A percentile compares a stretch with the other conserved stretches of the same genome.
Evolutionary conservation across 2,329 filamentous ascomycete species (phyloP).

Genomic region (Fusarium sp.): DNA sequence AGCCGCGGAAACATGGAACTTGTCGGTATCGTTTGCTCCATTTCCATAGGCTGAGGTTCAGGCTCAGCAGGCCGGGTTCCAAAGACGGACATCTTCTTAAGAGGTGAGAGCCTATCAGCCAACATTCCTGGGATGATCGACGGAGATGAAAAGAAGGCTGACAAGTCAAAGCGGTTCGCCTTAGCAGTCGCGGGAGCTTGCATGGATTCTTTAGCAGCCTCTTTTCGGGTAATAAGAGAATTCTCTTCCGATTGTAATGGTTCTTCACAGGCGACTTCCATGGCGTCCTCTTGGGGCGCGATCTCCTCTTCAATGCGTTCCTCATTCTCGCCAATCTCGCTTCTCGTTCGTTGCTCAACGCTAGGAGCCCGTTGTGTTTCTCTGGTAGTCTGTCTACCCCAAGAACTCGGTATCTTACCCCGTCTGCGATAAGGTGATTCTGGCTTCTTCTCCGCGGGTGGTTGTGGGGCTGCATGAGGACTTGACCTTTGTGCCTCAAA

Average conservation of each 20-base stretch:
- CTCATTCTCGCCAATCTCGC: neutral
- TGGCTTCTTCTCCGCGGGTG: slow-evolving; percentile 48
- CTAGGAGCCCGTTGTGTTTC: slow-evolving; percentile 34
- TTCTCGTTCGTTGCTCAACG: neutral
- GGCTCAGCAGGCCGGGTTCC: slow-evolving; percentile 29
- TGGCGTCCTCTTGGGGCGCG: slow-evolving; percentile 24
- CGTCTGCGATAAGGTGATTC: slow-evolving; percentile 41
- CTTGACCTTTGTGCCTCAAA: slow-evolving; percentile 65
- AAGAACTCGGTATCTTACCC: slow-evolving; percentile 54
- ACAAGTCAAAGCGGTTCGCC: slow-evolving; percentile 60
- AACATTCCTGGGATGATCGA: slow-evolving; percentile 55
- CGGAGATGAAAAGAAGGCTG: slow-evolving; percentile 70
- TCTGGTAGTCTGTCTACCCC: slow-evolving; percentile 50
- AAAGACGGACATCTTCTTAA: slow-evolving; percentile 38
- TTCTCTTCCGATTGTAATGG: slow-evolving; percentile 55
- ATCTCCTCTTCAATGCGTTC: slow-evolving; percentile 9
- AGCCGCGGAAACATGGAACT: slow-evolving; percentile 57
- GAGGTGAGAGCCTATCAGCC: slow-evolving; percentile 50
- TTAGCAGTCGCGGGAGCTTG: slow-evolving; percentile 45
- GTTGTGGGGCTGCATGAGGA: slow-evolving; percentile 50
- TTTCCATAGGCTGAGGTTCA: slow-evolving; percentile 37
- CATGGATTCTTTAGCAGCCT: slow-evolving; percentile 19
- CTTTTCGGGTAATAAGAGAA: slow-evolving; percentile 57
- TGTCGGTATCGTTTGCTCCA: slow-evolving; percentile 48
- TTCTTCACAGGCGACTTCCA: slow-evolving; percentile 28